Conservation (phyloP, 108 stramenopile genomes). For the Pseudonitzschia delicatissima region DNA sequence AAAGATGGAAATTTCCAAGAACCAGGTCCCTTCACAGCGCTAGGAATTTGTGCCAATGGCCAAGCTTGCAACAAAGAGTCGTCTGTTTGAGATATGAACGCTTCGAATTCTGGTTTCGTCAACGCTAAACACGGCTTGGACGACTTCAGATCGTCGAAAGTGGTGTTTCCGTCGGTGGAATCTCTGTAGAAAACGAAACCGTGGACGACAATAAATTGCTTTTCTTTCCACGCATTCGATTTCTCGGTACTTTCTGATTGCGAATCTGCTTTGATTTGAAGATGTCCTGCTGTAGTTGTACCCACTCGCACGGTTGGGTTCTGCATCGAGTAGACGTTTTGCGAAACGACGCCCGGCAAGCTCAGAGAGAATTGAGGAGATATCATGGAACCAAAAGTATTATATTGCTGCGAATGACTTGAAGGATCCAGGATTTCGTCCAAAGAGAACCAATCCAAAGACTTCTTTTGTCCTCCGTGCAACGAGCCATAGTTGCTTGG, state of each 20-base stretch:
- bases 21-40: neutral
- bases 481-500: constrained; percentile 57
- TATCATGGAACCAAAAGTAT: neutral
- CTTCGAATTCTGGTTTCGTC: neutral
- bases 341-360: neutral
- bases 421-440: constrained; percentile 23
- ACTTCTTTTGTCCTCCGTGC: constrained; percentile 46
- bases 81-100: constrained; percentile 1
- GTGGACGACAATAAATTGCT: constrained; percentile 29
- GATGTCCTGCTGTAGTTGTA: too few relatives aligned
- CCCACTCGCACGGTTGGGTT: neutral
- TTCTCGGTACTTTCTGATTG: too few relatives aligned
- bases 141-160: neutral
- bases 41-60: constrained; percentile 48
- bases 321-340: neutral
- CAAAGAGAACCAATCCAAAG: constrained; percentile 71
- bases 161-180: neutral
- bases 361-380: neutral
- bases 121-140: neutral
- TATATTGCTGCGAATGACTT: neutral
- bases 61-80: constrained; percentile 18
- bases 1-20: constrained; percentile 13
- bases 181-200: constrained; percentile 28
- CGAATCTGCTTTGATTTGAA: too few relatives aligned
- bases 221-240: constrained; percentile 6